Evolutionary conservation across 805 yeast genomes (phyloP), one percentile per base, ranked within the genome.

Genomic region (Yarrowia deformans): DNA sequence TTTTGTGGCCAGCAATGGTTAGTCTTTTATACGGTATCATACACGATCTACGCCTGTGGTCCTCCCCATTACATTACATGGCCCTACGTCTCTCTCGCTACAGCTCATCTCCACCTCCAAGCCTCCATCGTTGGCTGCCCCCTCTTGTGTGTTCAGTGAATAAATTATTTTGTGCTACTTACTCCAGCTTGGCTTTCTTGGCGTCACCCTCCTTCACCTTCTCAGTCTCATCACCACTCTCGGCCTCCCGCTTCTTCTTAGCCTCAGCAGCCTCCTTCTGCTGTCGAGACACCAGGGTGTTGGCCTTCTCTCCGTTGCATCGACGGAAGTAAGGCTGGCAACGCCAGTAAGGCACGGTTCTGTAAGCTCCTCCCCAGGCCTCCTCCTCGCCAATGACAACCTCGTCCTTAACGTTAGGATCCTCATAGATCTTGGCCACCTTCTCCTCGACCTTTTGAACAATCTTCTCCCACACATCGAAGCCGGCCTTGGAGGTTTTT

Each of bases 301-400:
- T 77, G 43, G 76, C 73, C 39, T 75, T 72, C 1, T 85, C 87
- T 29, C 98, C 98, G 76, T 91, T 85, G 0, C 94, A 97, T 2
- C 89, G 88, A 74, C 99, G 84, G 82, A 94, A 94, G 77, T 91
- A 90, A 1, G 99, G 99, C 79, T 94, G 99, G 72, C 97, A 88
- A 74, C 98, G 84, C 98, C 98, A 94, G 77, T 90, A 93, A 1
- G 99, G 98, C 16, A 94, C 86, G 5, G 83, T 84, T 77, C 87
- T 87, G 77, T 95, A 94, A 14, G 83, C 74, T 0, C 97, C 97
- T 60, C 97, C 97, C 93, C 96, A 90, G 32, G 79, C 75, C 73
- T 87, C 87, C 45, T 75, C 73, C 8, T 84, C 85, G 0, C 93
- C 92, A 8, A 79, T 81, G 0, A 79, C 80, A 0, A 90, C 83